A percentile compares a stretch with the other conserved stretches of the same genome.
These are phyloP conservation scores for Hirsutella minnesotensis DNA, from an alignment of 2,329 filamentous ascomycete species.

Conservation along the genomic window DNA sequence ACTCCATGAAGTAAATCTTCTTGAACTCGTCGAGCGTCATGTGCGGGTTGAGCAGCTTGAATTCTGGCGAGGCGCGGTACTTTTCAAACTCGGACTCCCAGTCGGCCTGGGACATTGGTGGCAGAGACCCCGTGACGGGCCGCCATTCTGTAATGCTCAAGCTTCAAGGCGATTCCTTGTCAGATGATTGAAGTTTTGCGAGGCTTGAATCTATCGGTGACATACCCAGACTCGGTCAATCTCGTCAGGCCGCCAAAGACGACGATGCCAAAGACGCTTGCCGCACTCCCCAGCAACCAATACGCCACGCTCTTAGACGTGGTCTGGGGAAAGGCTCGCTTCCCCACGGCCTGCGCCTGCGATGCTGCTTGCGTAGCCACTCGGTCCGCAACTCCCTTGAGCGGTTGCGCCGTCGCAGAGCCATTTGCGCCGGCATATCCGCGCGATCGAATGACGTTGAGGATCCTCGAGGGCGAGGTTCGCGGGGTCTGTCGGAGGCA, in stretches of 20 bases:
- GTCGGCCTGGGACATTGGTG: constrained; percentile 63
- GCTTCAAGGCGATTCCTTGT: constrained; percentile 29
- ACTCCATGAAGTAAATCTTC: constrained; percentile 99
- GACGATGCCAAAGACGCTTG: constrained; percentile 92
- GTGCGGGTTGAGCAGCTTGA: constrained; percentile 78
- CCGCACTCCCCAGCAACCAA: constrained; percentile 86
- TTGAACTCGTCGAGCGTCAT: constrained; percentile 95
- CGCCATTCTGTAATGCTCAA: constrained; percentile 98
- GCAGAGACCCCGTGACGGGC: constrained; percentile 84
- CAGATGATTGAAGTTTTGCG: background rate
- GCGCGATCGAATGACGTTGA: constrained; percentile 27
- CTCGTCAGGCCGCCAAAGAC: constrained; percentile 88
- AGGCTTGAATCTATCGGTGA: too few species aligned
- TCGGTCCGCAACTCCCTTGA: background rate
- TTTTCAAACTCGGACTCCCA: constrained; percentile 92
- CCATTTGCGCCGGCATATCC: constrained; percentile 21
- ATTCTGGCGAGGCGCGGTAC: constrained; percentile 88
- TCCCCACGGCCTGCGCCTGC: constrained; percentile 13
- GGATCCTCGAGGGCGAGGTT: constrained; percentile 23
- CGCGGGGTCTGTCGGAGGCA: constrained; percentile 26
- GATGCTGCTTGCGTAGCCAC: constrained; percentile 1
- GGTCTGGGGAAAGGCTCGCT: constrained; percentile 42
- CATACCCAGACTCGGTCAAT: constrained; percentile 88
- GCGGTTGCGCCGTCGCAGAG: constrained; percentile 12
- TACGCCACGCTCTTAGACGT: constrained; percentile 72